These are phyloP conservation scores for Penicillium sp. DNA, from an alignment of 2,329 filamentous ascomycete species.

Conservation along the genomic window DNA sequence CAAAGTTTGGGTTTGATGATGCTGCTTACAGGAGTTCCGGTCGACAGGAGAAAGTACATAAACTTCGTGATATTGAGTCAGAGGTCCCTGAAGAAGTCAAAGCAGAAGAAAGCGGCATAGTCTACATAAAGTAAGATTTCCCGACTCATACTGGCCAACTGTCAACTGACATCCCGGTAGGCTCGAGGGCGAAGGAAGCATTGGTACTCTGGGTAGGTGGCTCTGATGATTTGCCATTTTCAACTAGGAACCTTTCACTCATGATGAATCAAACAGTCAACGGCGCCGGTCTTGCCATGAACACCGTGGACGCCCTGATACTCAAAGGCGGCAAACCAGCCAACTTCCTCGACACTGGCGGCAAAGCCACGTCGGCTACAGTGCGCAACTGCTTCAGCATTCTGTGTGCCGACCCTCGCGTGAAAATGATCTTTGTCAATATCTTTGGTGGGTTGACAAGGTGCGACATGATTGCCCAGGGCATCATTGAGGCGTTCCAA, in stretches of 20 bases:
- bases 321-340: constrained; percentile 64
- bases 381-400: constrained; percentile 73
- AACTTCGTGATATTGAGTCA: constrained; percentile 48
- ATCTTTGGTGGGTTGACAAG: constrained; percentile 68
- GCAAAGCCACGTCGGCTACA: constrained; percentile 78
- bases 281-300: constrained; percentile 86
- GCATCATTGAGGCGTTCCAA: constrained; percentile 67
- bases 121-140: constrained; percentile 62
- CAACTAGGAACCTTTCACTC: not conserved
- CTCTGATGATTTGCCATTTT: not conserved
- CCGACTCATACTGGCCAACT: not conserved
- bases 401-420: constrained; percentile 66
- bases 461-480: constrained; percentile 77
- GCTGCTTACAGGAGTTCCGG: constrained; percentile 60
- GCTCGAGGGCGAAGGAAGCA: constrained; percentile 53
- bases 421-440: constrained; percentile 69
- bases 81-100: constrained; percentile 57
- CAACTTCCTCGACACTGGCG: constrained; percentile 87
- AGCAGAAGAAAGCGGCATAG: constrained; percentile 68
- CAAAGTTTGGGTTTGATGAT: constrained; percentile 66
- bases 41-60: constrained; percentile 60
- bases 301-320: constrained; percentile 76
- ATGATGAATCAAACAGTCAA: constrained; percentile 55
- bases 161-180: constrained; percentile 18
- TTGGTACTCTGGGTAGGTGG: constrained; percentile 63